These are phyloP conservation scores for Lactifluus pinguis DNA, from an alignment of 768 basidiomycete species.

Conservation along the genomic window DNA sequence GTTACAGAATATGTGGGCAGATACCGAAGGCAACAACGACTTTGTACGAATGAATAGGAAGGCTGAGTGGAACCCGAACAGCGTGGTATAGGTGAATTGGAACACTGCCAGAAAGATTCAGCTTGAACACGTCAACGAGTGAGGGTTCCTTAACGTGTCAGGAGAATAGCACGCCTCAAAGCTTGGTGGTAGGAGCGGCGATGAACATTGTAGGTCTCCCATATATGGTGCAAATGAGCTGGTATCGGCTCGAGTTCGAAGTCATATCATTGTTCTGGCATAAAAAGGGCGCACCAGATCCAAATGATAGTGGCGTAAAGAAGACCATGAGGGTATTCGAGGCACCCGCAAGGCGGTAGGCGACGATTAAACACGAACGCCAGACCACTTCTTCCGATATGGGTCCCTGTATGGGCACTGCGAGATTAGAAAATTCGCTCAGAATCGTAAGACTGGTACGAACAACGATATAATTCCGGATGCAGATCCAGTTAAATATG, in stretches of 20 bases:
- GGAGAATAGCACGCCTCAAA: conserved; percentile 48
- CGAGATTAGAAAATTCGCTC: background rate
- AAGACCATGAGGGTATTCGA: conserved; percentile 58
- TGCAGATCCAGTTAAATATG: conserved; percentile 43
- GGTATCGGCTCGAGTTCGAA: background rate
- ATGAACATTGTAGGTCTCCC: conserved; percentile 70
- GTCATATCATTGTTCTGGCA: background rate
- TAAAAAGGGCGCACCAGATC: conserved; percentile 49
- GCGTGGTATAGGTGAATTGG: conserved; percentile 82
- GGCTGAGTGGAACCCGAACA: conserved; percentile 81
- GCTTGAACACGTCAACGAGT: background rate
- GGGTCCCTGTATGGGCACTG: conserved; percentile 53
- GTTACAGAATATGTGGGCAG: conserved; percentile 89
- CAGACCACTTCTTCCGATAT: conserved; percentile 92
- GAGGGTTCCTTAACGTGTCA: conserved; percentile 36
- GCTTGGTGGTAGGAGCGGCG: conserved; percentile 57
- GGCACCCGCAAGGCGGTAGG: conserved; percentile 58
- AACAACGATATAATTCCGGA: conserved; percentile 61
- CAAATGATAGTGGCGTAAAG: conserved; percentile 78
- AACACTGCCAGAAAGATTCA: conserved; percentile 44
- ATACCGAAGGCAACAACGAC: conserved; percentile 68
- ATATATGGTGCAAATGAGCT: conserved; percentile 93
- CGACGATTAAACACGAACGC: conserved; percentile 70
- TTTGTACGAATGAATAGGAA: conserved; percentile 83
- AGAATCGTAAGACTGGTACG: conserved; percentile 17